Conservation (phyloP, 1,284 basidiomycete genomes). For the Rhodotorula sp. region DNA sequence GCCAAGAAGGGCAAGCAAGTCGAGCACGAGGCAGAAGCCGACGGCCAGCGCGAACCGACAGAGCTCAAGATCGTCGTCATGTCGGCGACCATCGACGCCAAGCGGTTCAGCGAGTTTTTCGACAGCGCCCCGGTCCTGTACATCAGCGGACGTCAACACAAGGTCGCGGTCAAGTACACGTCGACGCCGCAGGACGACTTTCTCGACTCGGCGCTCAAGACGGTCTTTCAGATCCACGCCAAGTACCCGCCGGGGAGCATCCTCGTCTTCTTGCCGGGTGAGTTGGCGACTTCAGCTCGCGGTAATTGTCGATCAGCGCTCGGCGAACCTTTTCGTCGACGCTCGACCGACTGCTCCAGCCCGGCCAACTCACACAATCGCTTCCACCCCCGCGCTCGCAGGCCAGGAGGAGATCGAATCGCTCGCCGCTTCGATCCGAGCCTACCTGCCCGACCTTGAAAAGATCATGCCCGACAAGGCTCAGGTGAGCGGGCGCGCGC, state of each 20-base stretch:
- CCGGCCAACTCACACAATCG: no score
- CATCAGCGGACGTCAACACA: slow-evolving; percentile 88
- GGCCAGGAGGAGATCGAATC: slow-evolving; percentile 97
- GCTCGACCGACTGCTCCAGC: no score
- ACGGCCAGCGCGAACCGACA: slow-evolving; percentile 48
- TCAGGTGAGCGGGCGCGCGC: slow-evolving; percentile 30
- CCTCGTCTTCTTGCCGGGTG: slow-evolving; percentile 87
- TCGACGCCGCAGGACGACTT: slow-evolving; percentile 76
- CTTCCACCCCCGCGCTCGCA: slow-evolving; percentile 34
- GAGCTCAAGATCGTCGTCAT: slow-evolving; percentile 87
- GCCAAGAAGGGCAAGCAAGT: slow-evolving; percentile 54
- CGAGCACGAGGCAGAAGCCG: slow-evolving; percentile 61
- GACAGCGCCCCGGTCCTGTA: slow-evolving; percentile 82
- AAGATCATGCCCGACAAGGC: slow-evolving; percentile 20
- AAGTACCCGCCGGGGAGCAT: slow-evolving; percentile 75
- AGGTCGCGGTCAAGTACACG: slow-evolving; percentile 66
- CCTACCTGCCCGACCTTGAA: slow-evolving; percentile 52
- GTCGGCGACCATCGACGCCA: slow-evolving; percentile 95
- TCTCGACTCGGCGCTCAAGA: slow-evolving; percentile 81
- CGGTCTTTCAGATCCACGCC: slow-evolving; percentile 86
- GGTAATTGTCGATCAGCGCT: not conserved
- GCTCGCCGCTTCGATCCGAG: slow-evolving; percentile 68
- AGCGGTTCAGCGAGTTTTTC: slow-evolving; percentile 88
- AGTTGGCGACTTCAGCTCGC: slow-evolving; percentile 18
- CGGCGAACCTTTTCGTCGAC: no score